phyloP scores from a whole-genome alignment of 1,139 yeast species.

The Pichia kudriavzevii region DNA sequence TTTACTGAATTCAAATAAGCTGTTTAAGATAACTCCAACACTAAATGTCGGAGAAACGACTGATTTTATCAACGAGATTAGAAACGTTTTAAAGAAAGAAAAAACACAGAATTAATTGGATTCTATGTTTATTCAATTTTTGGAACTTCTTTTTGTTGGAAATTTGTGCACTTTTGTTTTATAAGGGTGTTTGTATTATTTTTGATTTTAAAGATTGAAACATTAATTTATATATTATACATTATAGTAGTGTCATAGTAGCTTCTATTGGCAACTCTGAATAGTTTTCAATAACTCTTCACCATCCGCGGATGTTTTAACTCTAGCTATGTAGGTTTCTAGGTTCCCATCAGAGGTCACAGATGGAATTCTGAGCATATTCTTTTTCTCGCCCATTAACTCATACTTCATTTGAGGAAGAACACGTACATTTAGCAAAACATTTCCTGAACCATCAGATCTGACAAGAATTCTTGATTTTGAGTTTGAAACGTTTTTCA shows the following conservation, averaged over 20 bases:
- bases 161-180: not conserved
- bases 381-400: conserved; percentile 47
- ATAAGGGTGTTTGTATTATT: not conserved
- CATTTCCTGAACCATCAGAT: conserved; percentile 76
- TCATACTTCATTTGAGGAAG: conserved; percentile 47
- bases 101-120: no score
- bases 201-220: not conserved
- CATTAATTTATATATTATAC: no score
- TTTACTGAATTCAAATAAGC: conserved; percentile 20
- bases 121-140: not conserved
- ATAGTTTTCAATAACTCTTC: conserved; percentile 49
- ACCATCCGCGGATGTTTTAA: conserved; percentile 69
- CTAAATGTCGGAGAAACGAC: conserved; percentile 19
- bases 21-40: conserved; percentile 45
- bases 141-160: not conserved
- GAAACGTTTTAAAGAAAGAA: conserved; percentile 19
- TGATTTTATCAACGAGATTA: conserved; percentile 39
- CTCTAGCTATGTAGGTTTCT: conserved; percentile 62
- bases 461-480: conserved; percentile 72
- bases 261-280: conserved; percentile 28
- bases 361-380: conserved; percentile 42
- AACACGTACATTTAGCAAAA: conserved; percentile 60
- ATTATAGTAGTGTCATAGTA: no score
- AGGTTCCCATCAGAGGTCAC: conserved; percentile 35
- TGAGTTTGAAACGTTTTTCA: conserved; percentile 48